Base-by-base conservation (phyloP, 2,329 filamentous ascomycete species). In the Furcasterigmium sp. region DNA sequence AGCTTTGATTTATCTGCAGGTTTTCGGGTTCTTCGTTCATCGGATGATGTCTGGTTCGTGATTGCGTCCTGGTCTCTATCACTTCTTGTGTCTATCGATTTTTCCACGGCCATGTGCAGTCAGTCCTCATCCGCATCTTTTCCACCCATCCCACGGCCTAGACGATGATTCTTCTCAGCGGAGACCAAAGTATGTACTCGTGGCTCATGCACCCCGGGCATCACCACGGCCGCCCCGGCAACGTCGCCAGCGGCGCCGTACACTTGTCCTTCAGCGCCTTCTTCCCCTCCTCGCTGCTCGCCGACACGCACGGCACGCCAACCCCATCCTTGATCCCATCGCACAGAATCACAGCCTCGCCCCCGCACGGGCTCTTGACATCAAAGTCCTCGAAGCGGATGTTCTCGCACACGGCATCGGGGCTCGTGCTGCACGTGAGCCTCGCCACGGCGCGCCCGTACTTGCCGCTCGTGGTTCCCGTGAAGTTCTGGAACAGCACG, bases 401-500 rank as follows among this genome's bases (percentile, higher is more conserved):
- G 47, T 80, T 70, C 32, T 67, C 67, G 54, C 78, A 82, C 17
- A 78, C 70, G 1, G 76, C 75, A 40, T 72, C 50, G 15, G 63
- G 60, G 51, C 59, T 76, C 5, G 74, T 72, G 18, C 70, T 75
- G 55, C 77, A 81, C 1, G 69, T 73, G 49, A 81, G 55, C 41
- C 69, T 67, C 1, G 70, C 77, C 5, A 80, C 72, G 9, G 72
- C 69, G 19, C 64, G 67, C 2, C 74, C 75, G 38, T 76, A 65
- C 53, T 73, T 73, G 0, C 77, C 77, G 34, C 72, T 76, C 4
- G 70, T 75, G 17, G 68, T 70, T 1, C 77, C 78, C 2, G 67
- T 66, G 49, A 81, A 69, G 51, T 80, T 80, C 53, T 78, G 64
- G 47, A 81, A 81, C 1, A 63, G 61, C 36, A 82, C 68, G 53